Evolutionary conservation across 225 moss, liverwort and hornwort genomes (phyloP), one percentile per base, ranked within the genome.

Genomic region (Polytrichum commune): DNA sequence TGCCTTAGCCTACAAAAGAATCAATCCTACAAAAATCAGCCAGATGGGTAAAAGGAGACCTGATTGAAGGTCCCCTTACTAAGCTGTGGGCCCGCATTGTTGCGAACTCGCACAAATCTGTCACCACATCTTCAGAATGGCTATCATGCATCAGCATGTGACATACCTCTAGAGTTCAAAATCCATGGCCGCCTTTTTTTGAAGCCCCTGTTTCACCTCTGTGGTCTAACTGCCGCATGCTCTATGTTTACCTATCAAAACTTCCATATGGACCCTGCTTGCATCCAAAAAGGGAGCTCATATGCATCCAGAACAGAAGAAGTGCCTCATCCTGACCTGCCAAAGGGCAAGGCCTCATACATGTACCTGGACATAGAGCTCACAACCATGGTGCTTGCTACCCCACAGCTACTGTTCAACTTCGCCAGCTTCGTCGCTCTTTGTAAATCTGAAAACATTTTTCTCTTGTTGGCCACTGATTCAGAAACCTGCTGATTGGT

Each of bases 311-410:
- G 2, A 58, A 58, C 9, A 58, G 9, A 58, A 22, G n/a, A 58
- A 58, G 58, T 22, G 1, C 29, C 18, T 54, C 28, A 6, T 67
- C 62, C 67, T n/a, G 73, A 73, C 78, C 63, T 78, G 61, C 78
- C 78, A 23, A 79, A 79, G 60, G 79, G 79, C 54, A 60, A 79
- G 66, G 70, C 66, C 54, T 74, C 65, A 33, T 79, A 79, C 79
- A 74, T 79, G 64, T 70, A 74, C 62, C 70, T 70, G 8, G 70
- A 58, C 74, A 79, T 79, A 61, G 74, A 74, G 29, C 22, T 61
- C 20, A 62, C 55, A 0, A 29, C 27, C 35, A 26, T 66, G 0
- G 74, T 66, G 30, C 79, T 79, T 26, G 54, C 54, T n/a, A 79
- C 9, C 18, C 79, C 74, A 9, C 79, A 79, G 9, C 79, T 74